Evolutionary conservation across 768 basidiomycete genomes (phyloP).

Genomic region (Calvatia gigantea): DNA sequence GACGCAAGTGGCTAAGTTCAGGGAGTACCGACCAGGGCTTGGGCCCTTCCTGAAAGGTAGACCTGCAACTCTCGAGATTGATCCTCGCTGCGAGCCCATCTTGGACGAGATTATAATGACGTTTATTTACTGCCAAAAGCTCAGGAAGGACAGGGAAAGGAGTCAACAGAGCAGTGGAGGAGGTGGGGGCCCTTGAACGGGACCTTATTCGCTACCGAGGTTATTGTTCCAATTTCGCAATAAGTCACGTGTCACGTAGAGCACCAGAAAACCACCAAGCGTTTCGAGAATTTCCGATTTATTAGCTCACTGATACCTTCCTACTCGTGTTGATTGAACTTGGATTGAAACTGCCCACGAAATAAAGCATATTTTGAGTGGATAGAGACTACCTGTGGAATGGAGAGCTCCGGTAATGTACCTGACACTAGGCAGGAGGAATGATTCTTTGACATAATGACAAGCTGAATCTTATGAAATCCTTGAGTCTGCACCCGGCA

Average conservation of each 20-base stretch:
- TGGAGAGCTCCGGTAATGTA: background rate
- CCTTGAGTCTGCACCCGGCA: background rate
- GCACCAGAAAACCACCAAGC: too few relatives aligned
- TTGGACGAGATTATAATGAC: constrained; percentile 29
- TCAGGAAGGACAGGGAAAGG: constrained; percentile 22
- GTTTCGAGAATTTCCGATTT: too few relatives aligned
- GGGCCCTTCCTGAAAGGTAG: constrained; percentile 7
- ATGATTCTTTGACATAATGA: background rate
- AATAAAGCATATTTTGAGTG: too few relatives aligned
- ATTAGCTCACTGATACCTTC: too few relatives aligned
- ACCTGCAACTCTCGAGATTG: constrained; percentile 24
- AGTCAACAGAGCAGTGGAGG: background rate
- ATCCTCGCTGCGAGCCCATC: constrained; percentile 21
- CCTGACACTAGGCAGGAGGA: background rate
- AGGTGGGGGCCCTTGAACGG: background rate
- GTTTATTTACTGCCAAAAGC: constrained; percentile 26
- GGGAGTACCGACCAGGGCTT: constrained; percentile 11
- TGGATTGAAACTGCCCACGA: too few relatives aligned
- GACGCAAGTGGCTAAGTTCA: constrained; percentile 17
- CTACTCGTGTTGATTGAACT: too few relatives aligned
- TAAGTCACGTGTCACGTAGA: too few relatives aligned
- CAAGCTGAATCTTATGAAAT: background rate
- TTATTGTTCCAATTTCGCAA: too few relatives aligned
- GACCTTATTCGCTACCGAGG: too few relatives aligned
- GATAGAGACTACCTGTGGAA: background rate